Percentiles rank a stretch among this genome's conserved stretches.
phyloP scores from a whole-genome alignment of 2,329 filamentous ascomycete species.

The Hypomyces rosellus region DNA sequence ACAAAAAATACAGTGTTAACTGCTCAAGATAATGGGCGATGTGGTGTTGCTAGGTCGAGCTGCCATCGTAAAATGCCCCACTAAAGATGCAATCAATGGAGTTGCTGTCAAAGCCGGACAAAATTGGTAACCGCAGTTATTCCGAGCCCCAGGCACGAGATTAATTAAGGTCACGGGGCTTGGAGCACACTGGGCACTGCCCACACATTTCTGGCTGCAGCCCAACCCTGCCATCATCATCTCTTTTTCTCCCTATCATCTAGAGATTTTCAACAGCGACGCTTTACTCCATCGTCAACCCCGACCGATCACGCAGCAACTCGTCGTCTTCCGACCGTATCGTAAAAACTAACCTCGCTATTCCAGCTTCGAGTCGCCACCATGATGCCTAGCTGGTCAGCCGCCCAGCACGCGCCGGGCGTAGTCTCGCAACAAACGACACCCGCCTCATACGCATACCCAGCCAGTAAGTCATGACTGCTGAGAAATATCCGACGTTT shows the following conservation, averaged over 20 bases:
- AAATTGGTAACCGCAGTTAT: constrained; percentile 13
- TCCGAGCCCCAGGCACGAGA: constrained; percentile 1
- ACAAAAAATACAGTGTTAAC: no score
- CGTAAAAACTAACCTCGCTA: constrained; percentile 12
- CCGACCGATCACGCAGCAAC: not conserved
- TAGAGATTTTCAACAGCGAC: not conserved
- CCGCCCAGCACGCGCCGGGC: constrained; percentile 34
- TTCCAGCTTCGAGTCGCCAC: constrained; percentile 11
- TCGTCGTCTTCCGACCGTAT: not conserved
- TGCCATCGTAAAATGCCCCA: not conserved
- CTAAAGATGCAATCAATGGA: not conserved
- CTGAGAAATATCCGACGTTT: not conserved
- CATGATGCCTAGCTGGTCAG: constrained; percentile 34
- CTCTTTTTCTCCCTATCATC: constrained; percentile 4
- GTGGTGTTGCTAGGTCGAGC: no score
- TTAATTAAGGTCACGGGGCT: constrained; percentile 18
- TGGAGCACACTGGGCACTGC: constrained; percentile 12
- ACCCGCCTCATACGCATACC: constrained; percentile 32
- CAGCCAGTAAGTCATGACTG: constrained; percentile 28
- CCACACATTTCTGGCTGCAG: constrained; percentile 1
- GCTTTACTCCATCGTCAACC: not conserved
- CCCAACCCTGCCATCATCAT: constrained; percentile 6
- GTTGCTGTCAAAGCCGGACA: not conserved
- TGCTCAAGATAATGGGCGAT: no score
- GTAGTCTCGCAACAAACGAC: constrained; percentile 32